These are phyloP conservation scores for Cyclotella distinguenda DNA, from an alignment of 108 stramenopile species.

Conservation along the genomic window DNA sequence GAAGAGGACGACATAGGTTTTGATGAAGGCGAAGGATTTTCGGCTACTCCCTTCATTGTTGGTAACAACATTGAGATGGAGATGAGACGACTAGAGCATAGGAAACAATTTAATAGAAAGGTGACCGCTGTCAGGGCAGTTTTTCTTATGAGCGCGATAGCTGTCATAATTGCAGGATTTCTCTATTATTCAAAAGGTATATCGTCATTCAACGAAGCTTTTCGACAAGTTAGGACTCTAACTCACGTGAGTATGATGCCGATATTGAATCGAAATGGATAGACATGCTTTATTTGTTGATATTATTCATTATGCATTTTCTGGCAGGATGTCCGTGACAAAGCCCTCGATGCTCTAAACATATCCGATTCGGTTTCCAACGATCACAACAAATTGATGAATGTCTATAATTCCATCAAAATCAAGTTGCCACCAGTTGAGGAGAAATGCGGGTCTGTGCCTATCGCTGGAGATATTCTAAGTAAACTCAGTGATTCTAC, in stretches of 20 bases:
- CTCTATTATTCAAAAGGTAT: conserved; percentile 29
- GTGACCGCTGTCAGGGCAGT: conserved; percentile 8
- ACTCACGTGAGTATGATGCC: conserved; percentile 6
- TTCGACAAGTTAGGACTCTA: not conserved
- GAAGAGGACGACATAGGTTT: not conserved
- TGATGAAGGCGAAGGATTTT: not conserved
- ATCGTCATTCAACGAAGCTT: conserved; percentile 6
- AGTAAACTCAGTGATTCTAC: not conserved
- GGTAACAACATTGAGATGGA: conserved; percentile 8
- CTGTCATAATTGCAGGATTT: conserved; percentile 8
- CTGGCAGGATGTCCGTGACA: conserved; percentile 12
- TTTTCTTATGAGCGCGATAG: conserved; percentile 20
- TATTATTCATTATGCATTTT: not conserved
- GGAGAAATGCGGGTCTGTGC: not conserved
- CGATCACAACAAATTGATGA: conserved; percentile 2
- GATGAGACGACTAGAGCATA: not conserved
- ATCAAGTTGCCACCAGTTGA: not conserved
- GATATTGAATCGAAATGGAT: not conserved
- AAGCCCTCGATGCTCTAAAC: conserved; percentile 8
- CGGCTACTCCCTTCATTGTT: conserved; percentile 9
- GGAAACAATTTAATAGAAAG: conserved; percentile 21
- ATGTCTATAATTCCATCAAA: not conserved
- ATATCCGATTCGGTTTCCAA: conserved; percentile 7
- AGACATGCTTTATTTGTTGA: not conserved
- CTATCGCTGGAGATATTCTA: not conserved